phyloP scores from a whole-genome alignment of 805 yeast species.

The Barnettozyma botsteinii region DNA sequence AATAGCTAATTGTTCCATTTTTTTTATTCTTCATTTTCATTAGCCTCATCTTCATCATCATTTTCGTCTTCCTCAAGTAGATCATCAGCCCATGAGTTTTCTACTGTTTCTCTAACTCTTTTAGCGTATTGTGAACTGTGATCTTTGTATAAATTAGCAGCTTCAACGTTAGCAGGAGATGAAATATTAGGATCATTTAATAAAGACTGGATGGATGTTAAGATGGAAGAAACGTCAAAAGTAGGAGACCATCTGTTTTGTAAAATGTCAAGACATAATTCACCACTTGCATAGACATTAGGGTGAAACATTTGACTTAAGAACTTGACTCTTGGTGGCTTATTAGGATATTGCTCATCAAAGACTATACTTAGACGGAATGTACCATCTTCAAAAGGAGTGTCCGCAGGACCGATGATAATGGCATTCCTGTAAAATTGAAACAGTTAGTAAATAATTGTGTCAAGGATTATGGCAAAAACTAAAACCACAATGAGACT shows the following conservation, averaged over 20 bases:
- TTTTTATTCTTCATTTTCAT: conserved; percentile 27
- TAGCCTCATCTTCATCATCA: conserved; percentile 31
- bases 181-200: conserved; percentile 94
- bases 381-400: conserved; percentile 98
- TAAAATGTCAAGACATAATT: conserved; percentile 88
- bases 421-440: conserved; percentile 67
- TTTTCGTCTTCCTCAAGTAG: conserved; percentile 50
- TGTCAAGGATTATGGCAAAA: neutral
- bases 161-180: conserved; percentile 97
- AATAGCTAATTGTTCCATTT: too few species aligned
- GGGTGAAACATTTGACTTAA: conserved; percentile 96
- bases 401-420: conserved; percentile 94
- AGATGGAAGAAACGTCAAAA: conserved; percentile 91
- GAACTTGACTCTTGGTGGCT: conserved; percentile 91
- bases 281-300: conserved; percentile 93
- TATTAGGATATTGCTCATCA: conserved; percentile 96
- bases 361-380: conserved; percentile 81
- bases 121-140: conserved; percentile 89
- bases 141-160: conserved; percentile 91
- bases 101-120: conserved; percentile 92
- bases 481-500: neutral
- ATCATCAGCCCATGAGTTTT: conserved; percentile 87
- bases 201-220: conserved; percentile 87
- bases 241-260: conserved; percentile 99
- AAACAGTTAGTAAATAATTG: conserved; percentile 13